Evolutionary conservation across 768 basidiomycete genomes (phyloP).

Genomic region (Ramaria sp.): DNA sequence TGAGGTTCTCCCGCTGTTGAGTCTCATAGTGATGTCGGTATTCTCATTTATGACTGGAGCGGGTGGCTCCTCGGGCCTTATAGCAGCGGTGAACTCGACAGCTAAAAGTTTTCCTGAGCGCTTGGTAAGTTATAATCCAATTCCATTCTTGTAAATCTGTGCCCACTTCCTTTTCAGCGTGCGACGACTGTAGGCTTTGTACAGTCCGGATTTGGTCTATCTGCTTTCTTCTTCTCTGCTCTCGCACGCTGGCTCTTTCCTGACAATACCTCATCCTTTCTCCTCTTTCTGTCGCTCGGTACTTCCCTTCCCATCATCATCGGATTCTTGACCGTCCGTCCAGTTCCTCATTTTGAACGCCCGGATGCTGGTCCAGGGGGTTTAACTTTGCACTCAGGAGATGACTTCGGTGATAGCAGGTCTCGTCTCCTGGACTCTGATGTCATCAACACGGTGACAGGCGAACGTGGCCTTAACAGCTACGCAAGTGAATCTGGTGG

Average conservation of each 20-base stretch:
- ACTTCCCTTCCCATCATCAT: conserved; percentile 71
- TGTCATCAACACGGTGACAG: too few relatives aligned
- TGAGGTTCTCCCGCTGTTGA: conserved; percentile 26
- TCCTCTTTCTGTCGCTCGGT: conserved; percentile 67
- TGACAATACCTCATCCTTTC: conserved; percentile 67
- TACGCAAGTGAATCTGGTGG: too few relatives aligned
- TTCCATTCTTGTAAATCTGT: background rate
- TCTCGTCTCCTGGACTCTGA: too few relatives aligned
- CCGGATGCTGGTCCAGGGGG: background rate
- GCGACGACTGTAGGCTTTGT: conserved; percentile 71
- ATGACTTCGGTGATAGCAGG: too few relatives aligned
- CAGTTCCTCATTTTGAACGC: conserved; percentile 30
- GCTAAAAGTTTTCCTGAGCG: conserved; percentile 75
- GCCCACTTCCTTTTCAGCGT: conserved; percentile 32
- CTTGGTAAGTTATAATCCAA: conserved; percentile 34
- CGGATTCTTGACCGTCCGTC: conserved; percentile 59
- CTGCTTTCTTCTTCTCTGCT: conserved; percentile 82
- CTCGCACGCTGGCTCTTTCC: conserved; percentile 63
- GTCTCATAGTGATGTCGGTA: conserved; percentile 34
- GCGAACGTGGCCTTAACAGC: too few relatives aligned
- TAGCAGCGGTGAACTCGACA: conserved; percentile 65
- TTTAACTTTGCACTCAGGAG: background rate
- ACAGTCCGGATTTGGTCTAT: conserved; percentile 81
- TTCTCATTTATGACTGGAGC: conserved; percentile 67
- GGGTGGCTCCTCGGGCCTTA: conserved; percentile 65